These are phyloP conservation scores for Fusarium annulatum DNA, from an alignment of 2,329 filamentous ascomycete species.

Conservation along the genomic window DNA sequence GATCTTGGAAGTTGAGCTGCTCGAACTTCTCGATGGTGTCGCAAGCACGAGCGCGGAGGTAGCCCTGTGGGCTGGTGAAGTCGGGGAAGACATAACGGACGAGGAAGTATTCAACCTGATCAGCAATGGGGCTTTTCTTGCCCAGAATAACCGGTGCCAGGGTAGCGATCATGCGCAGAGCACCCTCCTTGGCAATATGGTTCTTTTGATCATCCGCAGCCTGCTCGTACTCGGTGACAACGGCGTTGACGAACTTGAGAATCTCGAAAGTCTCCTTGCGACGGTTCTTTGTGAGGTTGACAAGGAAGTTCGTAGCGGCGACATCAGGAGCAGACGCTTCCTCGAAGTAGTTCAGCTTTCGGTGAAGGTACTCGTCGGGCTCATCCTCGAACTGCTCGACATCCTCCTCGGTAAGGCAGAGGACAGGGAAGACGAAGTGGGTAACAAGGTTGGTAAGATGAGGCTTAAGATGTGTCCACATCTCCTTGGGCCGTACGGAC, in stretches of 20 bases:
- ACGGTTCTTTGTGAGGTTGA: constrained; percentile 91
- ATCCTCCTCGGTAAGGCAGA: constrained; percentile 93
- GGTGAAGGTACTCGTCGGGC: constrained; percentile 95
- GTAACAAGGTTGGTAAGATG: constrained; percentile 94
- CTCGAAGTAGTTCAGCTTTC: constrained; percentile 97
- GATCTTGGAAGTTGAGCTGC: constrained; percentile 95
- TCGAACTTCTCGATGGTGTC: constrained; percentile 99
- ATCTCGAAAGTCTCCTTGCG: constrained; percentile 97
- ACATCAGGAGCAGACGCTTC: constrained; percentile 96
- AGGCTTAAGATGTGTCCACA: constrained; percentile 94
- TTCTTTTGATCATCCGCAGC: constrained; percentile 90
- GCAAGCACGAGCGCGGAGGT: constrained; percentile 92
- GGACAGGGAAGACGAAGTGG: constrained; percentile 93
- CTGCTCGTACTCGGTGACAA: constrained; percentile 92
- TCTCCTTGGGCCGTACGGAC: constrained; percentile 95
- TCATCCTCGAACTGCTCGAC: constrained; percentile 94
- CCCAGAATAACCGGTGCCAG: constrained; percentile 92
- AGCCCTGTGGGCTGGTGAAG: constrained; percentile 91
- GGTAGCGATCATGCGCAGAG: constrained; percentile 95
- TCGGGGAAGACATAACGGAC: constrained; percentile 98
- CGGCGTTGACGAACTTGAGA: constrained; percentile 91
- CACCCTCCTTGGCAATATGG: constrained; percentile 95
- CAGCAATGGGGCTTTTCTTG: constrained; percentile 98
- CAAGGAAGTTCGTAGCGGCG: constrained; percentile 94
- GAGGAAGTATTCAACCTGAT: constrained; percentile 98